Base-by-base conservation (phyloP, 176 grass and related monocot genomes). In the Bolboschoenus planiculmis region DNA sequence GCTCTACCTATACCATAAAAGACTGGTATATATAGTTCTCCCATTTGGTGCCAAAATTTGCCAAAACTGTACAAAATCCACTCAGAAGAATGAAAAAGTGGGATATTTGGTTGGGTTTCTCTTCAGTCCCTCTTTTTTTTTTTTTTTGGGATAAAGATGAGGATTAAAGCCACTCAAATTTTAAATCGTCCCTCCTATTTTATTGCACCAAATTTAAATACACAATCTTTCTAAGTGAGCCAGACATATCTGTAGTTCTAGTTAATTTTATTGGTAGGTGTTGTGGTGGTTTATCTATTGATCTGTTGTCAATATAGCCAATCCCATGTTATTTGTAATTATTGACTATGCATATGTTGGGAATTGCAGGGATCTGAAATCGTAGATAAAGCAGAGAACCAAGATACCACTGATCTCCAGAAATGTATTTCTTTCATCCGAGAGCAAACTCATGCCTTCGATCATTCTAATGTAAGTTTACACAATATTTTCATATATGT, bases 331-430 rank as follows among this genome's bases (percentile, higher is more conserved):
- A 59, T 65, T 48, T 63, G 10, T 44, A 81, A 58, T 61, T 63
- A 65, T 30, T 60, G 35, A 36, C 37, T 16, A 63, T 64, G 24
- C 5, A 4, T 62, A 10, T 75, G 26, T 59, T 84, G 18, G n/a
- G 14, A 42, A 73, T 58, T 83, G 35, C 88, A 93, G 91, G 91
- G 91, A 71, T 83, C 91, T 61, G 83, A 89, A 85, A 91, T 94
- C 82, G 81, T 68, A 39, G 87, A 94, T 85, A 91, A 89, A 67
- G 84, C 91, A 39, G 78, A 94, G 68, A 88, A 94, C 72, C 91
- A 94, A 85, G 91, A 94, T 46, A 91, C 88, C 85, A 94, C 81
- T 64, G 91, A 94, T 87, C 56, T 94, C 26, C 86, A 94, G 64
- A 94, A 94, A 59, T 94, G 91, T 83, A 87, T 94, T 85, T 90